Base-by-base conservation (phyloP, 345 rosid species). In the Eucalyptus sideroxylon region DNA sequence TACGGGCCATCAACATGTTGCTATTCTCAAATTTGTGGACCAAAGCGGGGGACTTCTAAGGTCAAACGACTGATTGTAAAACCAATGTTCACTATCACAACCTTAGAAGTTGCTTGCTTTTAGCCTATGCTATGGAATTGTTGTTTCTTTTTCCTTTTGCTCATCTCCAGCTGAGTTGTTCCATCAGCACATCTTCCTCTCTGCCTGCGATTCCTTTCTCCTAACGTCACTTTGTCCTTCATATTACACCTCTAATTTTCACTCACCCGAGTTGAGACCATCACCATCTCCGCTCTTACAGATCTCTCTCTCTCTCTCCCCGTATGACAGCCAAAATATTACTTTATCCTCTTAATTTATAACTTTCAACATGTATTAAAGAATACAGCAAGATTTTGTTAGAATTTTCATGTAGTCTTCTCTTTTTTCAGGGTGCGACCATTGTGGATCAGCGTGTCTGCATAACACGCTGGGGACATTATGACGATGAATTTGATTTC, bases 401-500 rank as follows among this genome's bases (percentile, higher is more conserved):
- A 65, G 55, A 85, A 49, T 23, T 90, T 69, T 24, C 19, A 50
- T 30, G 30, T 86, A 50, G 86, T 44, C 6, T 56, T 87, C 86
- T 56, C 5, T 88, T 86, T 53, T 87, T 88, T 50, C 90, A 97
- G 98, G 99, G 99, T 65, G 98, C 99, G 14, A 93, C 97, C 16
- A 93, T 97, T 88, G 89, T 93, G 91, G 98, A 96, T 88, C 95
- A 95, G 87, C 95, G 94, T 11, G 95, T 97, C 80, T 97, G 98
- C 91, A 97, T 97, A 89, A 93, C 96, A 17, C 94, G 91, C 89
- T 97, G 98, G 98, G 99, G 98, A 80, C 90, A 92, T 31, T 90
- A 86, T 82, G 93, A 93, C 27, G 95, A 95, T 81, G 98, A 93
- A 88, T 94, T 91, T 50, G 92, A 94, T 60, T 90, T 94, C 90